Evolutionary conservation across 345 rosid species (phyloP).

Genomic region (Pistacia integerrima): DNA sequence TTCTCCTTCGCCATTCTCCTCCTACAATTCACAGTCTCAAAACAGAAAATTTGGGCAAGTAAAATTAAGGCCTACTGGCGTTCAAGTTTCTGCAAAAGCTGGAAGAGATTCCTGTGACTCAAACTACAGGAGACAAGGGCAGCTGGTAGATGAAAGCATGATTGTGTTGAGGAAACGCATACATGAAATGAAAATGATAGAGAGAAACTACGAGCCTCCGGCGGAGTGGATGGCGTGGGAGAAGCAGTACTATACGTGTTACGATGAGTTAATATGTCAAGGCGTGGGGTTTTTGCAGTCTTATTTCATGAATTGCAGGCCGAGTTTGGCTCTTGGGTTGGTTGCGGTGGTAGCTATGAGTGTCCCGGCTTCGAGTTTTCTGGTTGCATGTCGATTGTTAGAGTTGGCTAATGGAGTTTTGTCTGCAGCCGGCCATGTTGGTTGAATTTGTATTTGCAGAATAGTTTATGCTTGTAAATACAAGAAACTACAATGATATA

Average conservation of each 20-base stretch:
- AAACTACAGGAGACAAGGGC: slow-evolving; percentile 12
- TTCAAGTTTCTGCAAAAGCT: not conserved
- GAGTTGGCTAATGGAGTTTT: slow-evolving; percentile 14
- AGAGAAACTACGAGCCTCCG: slow-evolving; percentile 35
- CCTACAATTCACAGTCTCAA: not conserved
- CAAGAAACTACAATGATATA: not conserved
- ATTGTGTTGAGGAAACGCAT: slow-evolving; percentile 42
- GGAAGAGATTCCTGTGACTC: not conserved
- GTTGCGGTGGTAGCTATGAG: slow-evolving; percentile 21
- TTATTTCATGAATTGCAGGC: slow-evolving; percentile 42
- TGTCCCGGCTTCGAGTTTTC: slow-evolving; percentile 23
- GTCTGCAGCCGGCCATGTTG: not conserved
- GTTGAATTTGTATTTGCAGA: not conserved
- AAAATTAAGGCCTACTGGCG: not conserved
- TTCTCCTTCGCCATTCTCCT: not conserved
- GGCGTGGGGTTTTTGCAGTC: slow-evolving; percentile 41
- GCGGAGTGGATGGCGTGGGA: slow-evolving; percentile 56
- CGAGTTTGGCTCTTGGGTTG: slow-evolving; percentile 45
- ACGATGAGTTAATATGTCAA: slow-evolving; percentile 33
- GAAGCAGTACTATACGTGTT: slow-evolving; percentile 31
- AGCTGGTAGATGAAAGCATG: slow-evolving; percentile 38
- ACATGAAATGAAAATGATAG: slow-evolving; percentile 36
- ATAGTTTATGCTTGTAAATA: not conserved
- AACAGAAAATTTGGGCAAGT: not conserved
- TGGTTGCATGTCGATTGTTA: not conserved